Evolutionary conservation across 2,329 filamentous ascomycete genomes (phyloP).

Genomic region (Nannizziopsis arthrosporioides): DNA sequence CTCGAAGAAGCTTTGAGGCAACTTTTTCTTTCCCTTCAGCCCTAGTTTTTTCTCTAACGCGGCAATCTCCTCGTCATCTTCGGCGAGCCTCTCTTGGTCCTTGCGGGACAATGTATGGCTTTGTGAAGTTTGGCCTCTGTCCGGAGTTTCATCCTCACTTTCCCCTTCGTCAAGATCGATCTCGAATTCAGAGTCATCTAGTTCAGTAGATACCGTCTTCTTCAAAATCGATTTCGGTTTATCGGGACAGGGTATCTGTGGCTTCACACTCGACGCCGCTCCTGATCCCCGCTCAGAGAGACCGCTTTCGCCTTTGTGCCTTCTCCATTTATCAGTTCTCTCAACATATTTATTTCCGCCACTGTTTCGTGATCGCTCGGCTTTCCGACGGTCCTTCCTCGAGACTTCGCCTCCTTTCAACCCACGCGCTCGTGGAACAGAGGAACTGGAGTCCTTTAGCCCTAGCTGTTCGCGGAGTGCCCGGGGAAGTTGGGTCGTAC

Average conservation of each 20-base stretch:
- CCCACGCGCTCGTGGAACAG: constrained; percentile 11
- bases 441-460: constrained; percentile 23
- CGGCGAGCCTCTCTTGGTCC: constrained; percentile 54
- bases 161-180: constrained; percentile 15
- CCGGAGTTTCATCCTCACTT: constrained; percentile 26
- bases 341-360: constrained; percentile 24
- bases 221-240: constrained; percentile 29
- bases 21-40: constrained; percentile 57
- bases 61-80: constrained; percentile 82
- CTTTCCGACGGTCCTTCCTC: constrained; percentile 57
- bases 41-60: constrained; percentile 79
- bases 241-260: constrained; percentile 16
- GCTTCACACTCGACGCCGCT: constrained; percentile 15
- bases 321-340: background rate
- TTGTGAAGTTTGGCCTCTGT: constrained; percentile 7
- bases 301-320: constrained; percentile 10
- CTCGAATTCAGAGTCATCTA: constrained; percentile 18
- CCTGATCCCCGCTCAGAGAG: constrained; percentile 22
- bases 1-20: constrained; percentile 62
- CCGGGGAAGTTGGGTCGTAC: constrained; percentile 34
- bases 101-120: constrained; percentile 23
- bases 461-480: constrained; percentile 32
- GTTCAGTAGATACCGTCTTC: constrained; percentile 23
- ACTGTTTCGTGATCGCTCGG: constrained; percentile 53
- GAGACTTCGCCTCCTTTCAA: constrained; percentile 13